Base-by-base conservation (phyloP, 129 eudicot genomes). In the Oenanthe sinensis region DNA sequence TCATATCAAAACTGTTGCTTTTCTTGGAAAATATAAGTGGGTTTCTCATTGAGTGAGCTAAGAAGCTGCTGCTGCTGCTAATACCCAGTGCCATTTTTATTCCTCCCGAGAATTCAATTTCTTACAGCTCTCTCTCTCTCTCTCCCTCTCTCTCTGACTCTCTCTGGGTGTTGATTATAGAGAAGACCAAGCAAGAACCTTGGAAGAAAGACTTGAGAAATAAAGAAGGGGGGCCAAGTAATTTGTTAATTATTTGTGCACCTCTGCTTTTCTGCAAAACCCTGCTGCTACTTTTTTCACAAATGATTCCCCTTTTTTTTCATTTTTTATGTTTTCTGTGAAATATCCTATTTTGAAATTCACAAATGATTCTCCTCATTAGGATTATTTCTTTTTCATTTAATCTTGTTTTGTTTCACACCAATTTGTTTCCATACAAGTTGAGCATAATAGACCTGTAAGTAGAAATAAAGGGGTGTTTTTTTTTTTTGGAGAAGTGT, bases 261-360 rank as follows among this genome's bases (percentile, higher is more conserved):
- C 67, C 67, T 58, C 67, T 58, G 14, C 30, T n/a, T 58, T 58
- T 58, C 67, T 58, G 67, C 67, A 58, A n/a, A 58, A 58, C 67
- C 67, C 67, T 58, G 67, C 67, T 33, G 36, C 36, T 33, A 33
- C 36, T 33, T 33, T 33, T 33, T 33, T 33, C 36, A 33, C 36
- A 33, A 33, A 33, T 39, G 42, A 39, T 39, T 39, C 42, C 42
- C 42, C 5, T 39, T 39, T 39, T 5, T 5, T 39, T 39, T 39
- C 5, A 2, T 39, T 39, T 39, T 39, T n/a, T n/a, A n/a, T 39
- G 36, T 39, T 39, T 39, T 39, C 0, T n/a, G 42, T 39, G 5
- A 39, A 39, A 39, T 39, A 39, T 39, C 42, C 42, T 39, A 39
- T 39, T 39, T 39, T 39, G 0, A 39, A 39, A 39, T 39, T 39